Conservation (phyloP, 2,329 filamentous ascomycete species). For the Exophiala phaeomuriformis region DNA sequence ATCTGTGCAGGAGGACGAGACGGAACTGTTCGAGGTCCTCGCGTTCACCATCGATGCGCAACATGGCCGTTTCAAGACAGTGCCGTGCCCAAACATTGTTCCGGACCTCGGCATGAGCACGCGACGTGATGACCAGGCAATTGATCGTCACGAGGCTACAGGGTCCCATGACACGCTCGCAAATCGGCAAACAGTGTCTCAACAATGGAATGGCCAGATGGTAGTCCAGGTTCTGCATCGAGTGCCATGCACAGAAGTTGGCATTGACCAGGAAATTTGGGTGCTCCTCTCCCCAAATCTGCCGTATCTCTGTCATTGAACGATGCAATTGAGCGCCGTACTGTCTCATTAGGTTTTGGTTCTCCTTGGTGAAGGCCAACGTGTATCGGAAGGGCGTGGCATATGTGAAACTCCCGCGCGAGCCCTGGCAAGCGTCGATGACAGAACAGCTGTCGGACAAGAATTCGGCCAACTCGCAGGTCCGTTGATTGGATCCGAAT, state of each 20-base stretch:
- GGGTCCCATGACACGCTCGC: constrained; percentile 17
- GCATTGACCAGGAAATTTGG: constrained; percentile 20
- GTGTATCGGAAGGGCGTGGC: constrained; percentile 12
- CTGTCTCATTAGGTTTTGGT: constrained; percentile 1
- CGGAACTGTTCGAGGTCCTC: constrained; percentile 3
- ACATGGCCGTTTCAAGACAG: background rate
- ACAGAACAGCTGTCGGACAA: constrained; percentile 8
- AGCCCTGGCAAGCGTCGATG: constrained; percentile 3
- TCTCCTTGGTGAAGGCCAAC: constrained; percentile 7
- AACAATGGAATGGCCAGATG: constrained; percentile 6
- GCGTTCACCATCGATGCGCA: background rate
- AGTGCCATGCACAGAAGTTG: constrained; percentile 19
- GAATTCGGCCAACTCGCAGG: constrained; percentile 9
- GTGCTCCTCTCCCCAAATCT: constrained; percentile 12
- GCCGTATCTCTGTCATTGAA: constrained; percentile 6
- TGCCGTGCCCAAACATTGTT: background rate
- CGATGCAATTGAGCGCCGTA: constrained; percentile 7
- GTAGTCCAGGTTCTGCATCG: constrained; percentile 3
- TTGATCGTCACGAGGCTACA: constrained; percentile 21
- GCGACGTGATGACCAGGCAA: constrained; percentile 15
- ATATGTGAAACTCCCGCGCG: constrained; percentile 5
- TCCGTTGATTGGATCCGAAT: constrained; percentile 9
- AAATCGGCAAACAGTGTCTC: constrained; percentile 10
- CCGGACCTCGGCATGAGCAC: constrained; percentile 5
- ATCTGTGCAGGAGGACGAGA: background rate